These are phyloP conservation scores for Aspergillus puulaauensis DNA, from an alignment of 2,329 filamentous ascomycete genomes.

Conservation along the genomic window DNA sequence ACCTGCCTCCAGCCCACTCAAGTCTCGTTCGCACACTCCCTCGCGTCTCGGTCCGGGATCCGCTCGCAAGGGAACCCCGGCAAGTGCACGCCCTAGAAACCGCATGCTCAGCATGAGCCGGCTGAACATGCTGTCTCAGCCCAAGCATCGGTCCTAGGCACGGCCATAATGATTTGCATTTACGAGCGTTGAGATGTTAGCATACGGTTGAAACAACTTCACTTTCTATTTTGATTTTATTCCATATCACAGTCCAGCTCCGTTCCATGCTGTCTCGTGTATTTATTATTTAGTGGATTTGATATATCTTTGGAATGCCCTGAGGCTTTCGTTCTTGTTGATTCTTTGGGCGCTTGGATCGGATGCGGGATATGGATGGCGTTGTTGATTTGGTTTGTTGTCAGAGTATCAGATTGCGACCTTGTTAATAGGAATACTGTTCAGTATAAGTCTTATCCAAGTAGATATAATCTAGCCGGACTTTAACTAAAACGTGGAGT, in stretches of 20 bases:
- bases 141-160: conserved; percentile 40
- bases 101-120: conserved; percentile 45
- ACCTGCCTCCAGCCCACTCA: conserved; percentile 33
- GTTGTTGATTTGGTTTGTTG: conserved; percentile 2
- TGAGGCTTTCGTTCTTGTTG: conserved; percentile 5
- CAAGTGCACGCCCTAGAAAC: conserved; percentile 29
- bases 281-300: conserved; percentile 12
- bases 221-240: background rate
- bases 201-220: background rate
- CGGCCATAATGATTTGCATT: conserved; percentile 9
- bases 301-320: conserved; percentile 1
- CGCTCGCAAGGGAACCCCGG: conserved; percentile 26
- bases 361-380: conserved; percentile 18
- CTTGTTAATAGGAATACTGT: background rate
- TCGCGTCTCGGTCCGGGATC: conserved; percentile 21
- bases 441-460: no score
- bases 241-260: background rate
- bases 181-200: conserved; percentile 9
- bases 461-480: no score
- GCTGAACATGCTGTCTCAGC: conserved; percentile 48
- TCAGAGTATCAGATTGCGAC: background rate
- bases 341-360: conserved; percentile 18
- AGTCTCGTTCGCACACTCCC: conserved; percentile 34
- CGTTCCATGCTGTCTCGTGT: conserved; percentile 8
- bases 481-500: no score